phyloP scores from a whole-genome alignment of 176 grass and related monocot genomes.

The Leersia perrieri region DNA sequence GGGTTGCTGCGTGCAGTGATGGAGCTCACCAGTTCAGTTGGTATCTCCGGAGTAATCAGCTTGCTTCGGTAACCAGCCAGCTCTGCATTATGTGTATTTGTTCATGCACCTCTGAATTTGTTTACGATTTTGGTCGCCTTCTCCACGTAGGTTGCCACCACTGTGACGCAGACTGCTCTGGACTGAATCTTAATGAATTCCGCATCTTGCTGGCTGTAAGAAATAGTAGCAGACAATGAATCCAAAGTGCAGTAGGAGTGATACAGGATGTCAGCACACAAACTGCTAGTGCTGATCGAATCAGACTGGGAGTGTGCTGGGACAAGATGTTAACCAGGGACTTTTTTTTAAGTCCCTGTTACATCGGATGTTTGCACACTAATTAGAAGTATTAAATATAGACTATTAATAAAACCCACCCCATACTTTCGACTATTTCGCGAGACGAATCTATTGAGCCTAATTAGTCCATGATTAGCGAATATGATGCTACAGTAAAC shows the following conservation, averaged over 20 bases:
- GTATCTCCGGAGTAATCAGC: not conserved
- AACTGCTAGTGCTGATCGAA: slow-evolving; percentile 24
- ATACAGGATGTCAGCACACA: not conserved
- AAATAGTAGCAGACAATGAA: not conserved
- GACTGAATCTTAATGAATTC: slow-evolving; percentile 5
- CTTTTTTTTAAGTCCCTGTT: too few relatives aligned
- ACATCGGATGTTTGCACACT: too few relatives aligned
- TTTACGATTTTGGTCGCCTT: slow-evolving; percentile 35
- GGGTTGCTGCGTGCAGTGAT: slow-evolving; percentile 29
- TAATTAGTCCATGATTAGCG: too few relatives aligned
- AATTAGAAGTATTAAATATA: too few relatives aligned
- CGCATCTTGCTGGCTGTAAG: not conserved
- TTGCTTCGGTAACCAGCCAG: not conserved
- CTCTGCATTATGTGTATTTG: not conserved
- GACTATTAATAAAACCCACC: too few relatives aligned
- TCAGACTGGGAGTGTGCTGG: not conserved
- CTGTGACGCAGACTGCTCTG: slow-evolving; percentile 11
- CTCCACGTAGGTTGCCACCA: slow-evolving; percentile 29
- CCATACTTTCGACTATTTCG: too few relatives aligned
- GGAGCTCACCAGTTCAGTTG: slow-evolving; percentile 18
- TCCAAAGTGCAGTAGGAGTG: slow-evolving; percentile 17
- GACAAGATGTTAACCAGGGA: not conserved
- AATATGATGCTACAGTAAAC: too few relatives aligned
- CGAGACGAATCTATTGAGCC: too few relatives aligned
- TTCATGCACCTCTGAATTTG: not conserved